These are phyloP conservation scores for Malassezia japonica DNA, from an alignment of 1,284 basidiomycete genomes.

Conservation along the genomic window DNA sequence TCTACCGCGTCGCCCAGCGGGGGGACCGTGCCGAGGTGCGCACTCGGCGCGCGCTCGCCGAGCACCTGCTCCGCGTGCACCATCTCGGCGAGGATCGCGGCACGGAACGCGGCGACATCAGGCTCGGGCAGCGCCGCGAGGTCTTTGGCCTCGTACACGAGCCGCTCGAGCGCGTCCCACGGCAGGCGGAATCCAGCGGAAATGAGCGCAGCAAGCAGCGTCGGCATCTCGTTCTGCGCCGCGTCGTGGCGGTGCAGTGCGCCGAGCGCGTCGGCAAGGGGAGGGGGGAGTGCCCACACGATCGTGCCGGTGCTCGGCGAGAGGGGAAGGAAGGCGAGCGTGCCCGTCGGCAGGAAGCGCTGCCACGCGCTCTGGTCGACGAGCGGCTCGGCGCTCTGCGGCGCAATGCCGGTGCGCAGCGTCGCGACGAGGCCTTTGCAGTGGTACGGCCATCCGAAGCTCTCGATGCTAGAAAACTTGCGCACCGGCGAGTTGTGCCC, in stretches of 20 bases:
- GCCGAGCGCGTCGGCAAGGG: conserved; percentile 65
- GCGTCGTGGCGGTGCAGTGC: conserved; percentile 53
- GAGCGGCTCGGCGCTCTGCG: conserved; percentile 20
- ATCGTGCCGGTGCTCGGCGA: conserved; percentile 68
- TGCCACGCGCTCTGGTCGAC: conserved; percentile 66
- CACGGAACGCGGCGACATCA: conserved; percentile 26
- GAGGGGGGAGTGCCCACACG: conserved; percentile 85
- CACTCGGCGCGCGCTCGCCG: conserved; percentile 23
- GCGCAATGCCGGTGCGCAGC: conserved; percentile 50
- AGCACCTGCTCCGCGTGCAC: conserved; percentile 21
- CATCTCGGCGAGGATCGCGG: conserved; percentile 20
- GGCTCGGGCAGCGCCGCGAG: conserved; percentile 1
- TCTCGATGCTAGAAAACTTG: conserved; percentile 70
- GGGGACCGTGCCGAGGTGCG: conserved; percentile 51
- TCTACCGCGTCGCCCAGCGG: conserved; percentile 67
- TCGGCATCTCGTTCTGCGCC: conserved; percentile 1
- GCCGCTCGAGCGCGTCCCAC: conserved; percentile 61
- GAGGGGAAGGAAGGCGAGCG: conserved; percentile 66
- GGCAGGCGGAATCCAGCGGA: conserved; percentile 86
- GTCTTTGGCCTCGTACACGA: conserved; percentile 54
- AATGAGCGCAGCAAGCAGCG: conserved; percentile 65
- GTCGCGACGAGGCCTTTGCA: conserved; percentile 86
- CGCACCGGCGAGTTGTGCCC: conserved; percentile 90
- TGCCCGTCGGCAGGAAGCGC: conserved; percentile 87
- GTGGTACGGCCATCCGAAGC: conserved; percentile 85